Evolutionary conservation across 1,284 basidiomycete genomes (phyloP).

Genomic region (Melampsora americana): DNA sequence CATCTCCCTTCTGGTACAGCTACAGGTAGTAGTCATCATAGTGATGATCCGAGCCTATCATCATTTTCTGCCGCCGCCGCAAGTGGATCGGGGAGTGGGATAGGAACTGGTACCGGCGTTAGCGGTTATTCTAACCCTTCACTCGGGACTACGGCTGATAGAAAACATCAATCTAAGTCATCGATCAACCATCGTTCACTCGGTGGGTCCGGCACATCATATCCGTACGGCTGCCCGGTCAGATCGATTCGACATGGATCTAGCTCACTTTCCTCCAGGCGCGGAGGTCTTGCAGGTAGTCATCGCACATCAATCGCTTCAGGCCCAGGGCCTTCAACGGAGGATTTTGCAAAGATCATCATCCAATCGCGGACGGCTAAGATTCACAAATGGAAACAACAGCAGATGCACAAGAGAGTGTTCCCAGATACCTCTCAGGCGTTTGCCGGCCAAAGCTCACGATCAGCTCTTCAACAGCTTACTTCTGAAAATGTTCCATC

Average conservation of each 20-base stretch:
- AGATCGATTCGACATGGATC: slow-evolving; percentile 6
- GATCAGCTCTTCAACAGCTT: background rate
- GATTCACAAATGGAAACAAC: slow-evolving; percentile 58
- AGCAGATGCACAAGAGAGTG: slow-evolving; percentile 17
- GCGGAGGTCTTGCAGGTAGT: slow-evolving; percentile 18
- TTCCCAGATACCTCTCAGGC: background rate
- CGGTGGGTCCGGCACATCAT: background rate
- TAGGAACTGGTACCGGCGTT: background rate
- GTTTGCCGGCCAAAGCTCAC: background rate
- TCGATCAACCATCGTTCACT: slow-evolving; percentile 16
- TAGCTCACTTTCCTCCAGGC: slow-evolving; percentile 32
- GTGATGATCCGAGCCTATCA: slow-evolving; percentile 39
- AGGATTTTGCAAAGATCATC: slow-evolving; percentile 61
- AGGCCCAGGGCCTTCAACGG: slow-evolving; percentile 51
- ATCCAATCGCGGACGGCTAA: slow-evolving; percentile 60
- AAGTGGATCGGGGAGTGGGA: background rate
- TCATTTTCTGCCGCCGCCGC: slow-evolving; percentile 27
- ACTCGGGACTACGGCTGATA: background rate
- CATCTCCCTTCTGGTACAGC: background rate
- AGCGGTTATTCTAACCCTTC: background rate
- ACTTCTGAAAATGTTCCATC: background rate
- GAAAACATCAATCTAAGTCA: slow-evolving; percentile 23
- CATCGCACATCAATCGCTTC: slow-evolving; percentile 41
- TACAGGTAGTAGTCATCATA: slow-evolving; percentile 15
- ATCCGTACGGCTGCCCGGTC: background rate